Base-by-base conservation (phyloP, 352 stramenopile species). In the Phytophthora pseudosyringae region DNA sequence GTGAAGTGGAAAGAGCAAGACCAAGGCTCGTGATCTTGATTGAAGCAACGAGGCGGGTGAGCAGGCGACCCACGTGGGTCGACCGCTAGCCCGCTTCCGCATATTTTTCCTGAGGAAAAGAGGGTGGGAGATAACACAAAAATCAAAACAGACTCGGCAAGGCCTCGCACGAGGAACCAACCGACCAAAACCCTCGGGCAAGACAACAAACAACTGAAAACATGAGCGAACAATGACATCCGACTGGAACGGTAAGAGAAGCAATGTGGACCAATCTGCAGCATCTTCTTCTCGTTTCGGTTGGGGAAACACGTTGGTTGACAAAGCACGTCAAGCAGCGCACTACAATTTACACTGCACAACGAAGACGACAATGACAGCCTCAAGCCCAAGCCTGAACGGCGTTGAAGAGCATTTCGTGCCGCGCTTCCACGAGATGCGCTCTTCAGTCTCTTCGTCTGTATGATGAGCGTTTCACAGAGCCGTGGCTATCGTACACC, bases 111-210 rank as follows among this genome's bases (percentile, higher is more conserved):
- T 60, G 46, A 58, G 46, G 46, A 46, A 74, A 64, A 64, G 28
- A 60, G 39, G 63, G 32, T 69, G 63, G 47, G 33, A 70, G 64
- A 77, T 65, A 76, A 71, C 43, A 73, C 58, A 76, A 76, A 76
- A 76, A 76, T 73, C 54, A 71, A 76, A 76, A 76, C 49, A 76
- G 52, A 70, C 57, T 59, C 69, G 49, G 64, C 51, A 60, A 55
- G 58, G 47, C 53, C 58, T 75, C 57, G 16, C 47, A 60, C 31
- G 64, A 69, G 59, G 59, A 72, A 69, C 35, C 48, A 47, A 44
- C 59, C 31, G 40, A 45, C 53, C 38, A 59, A 69, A 69, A 63
- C 33, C 59, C 35, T 70, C 43, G 39, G 50, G 38, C 58, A 51
- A 59, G 53, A 64, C 53, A 64, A 67, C 25, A 69, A 63, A 63